Evolutionary conservation across 176 grass and related monocot species (phyloP), one percentile per base, ranked within the genome.

Genomic region (Oropetium thomaeum): DNA sequence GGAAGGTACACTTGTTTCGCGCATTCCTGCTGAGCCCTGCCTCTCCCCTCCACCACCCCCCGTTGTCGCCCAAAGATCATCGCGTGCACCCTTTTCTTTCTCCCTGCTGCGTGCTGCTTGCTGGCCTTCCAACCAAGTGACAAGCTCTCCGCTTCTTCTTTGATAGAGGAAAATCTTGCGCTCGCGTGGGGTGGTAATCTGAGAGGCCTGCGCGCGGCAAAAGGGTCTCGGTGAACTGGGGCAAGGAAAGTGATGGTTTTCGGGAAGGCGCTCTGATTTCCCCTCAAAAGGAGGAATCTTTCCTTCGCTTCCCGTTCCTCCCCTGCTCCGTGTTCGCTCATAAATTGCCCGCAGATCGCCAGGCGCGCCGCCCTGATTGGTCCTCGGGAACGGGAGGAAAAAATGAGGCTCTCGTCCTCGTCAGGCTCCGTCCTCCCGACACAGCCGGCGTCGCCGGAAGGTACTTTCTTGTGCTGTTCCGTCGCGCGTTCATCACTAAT

Each of bases 211-310:
- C n/a, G n/a, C n/a, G 30, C 59, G 63, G 61, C 43, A 40, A 44
- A 74, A 83, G 73, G 20, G n/a, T 2, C 49, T 22, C 20, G 49
- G 74, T 61, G 84, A 69, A 61, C 65, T 8, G 58, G 49, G n/a
- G n/a, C n/a, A n/a, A n/a, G n/a, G 69, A 79, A 83, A 88, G 69
- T 29, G 75, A 88, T 79, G 75, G 53, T 52, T 88, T 88, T 88
- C 35, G 54, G 86, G 86, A 88, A 88, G 86, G 75, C 63, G 55
- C 81, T 84, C 76, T 70, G 76, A 88, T 88, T 84, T 88, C 55
- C 63, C 70, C 81, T 70, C 32, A 80, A 88, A 88, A 88, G 86
- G 86, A 80, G 81, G 86, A 88, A 75, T 80, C 76, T 88, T 88
- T 84, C 76, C 75, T 79, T 8, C 81, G 75, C 69, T 63, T 43